phyloP scores from a whole-genome alignment of 2,329 filamentous ascomycete species.

The Fusarium neocosmosporiellum region DNA sequence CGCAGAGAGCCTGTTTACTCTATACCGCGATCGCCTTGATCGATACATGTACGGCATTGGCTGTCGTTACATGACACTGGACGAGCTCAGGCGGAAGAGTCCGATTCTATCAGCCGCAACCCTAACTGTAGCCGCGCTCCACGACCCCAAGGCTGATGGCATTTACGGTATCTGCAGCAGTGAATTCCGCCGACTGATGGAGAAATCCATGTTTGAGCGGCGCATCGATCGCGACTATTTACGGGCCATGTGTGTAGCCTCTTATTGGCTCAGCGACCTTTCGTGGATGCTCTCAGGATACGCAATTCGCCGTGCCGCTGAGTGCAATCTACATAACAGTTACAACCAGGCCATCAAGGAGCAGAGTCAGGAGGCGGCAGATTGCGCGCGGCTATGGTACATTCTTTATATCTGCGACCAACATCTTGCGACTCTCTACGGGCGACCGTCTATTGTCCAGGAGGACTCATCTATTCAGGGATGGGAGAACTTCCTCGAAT shows the following conservation, averaged over 20 bases:
- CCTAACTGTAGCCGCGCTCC: slow-evolving; percentile 68
- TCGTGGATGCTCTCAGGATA: slow-evolving; percentile 71
- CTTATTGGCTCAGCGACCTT: slow-evolving; percentile 72
- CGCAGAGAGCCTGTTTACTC: slow-evolving; percentile 62
- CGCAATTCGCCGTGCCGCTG: slow-evolving; percentile 61
- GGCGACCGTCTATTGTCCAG: slow-evolving; percentile 67
- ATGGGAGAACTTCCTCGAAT: slow-evolving; percentile 66
- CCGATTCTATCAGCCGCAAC: slow-evolving; percentile 67
- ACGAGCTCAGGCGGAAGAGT: slow-evolving; percentile 65
- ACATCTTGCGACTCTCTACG: slow-evolving; percentile 71
- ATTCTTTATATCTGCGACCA: slow-evolving; percentile 70
- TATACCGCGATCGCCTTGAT: slow-evolving; percentile 63
- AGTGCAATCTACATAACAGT: slow-evolving; percentile 58
- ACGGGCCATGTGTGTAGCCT: slow-evolving; percentile 69
- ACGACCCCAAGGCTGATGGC: slow-evolving; percentile 64
- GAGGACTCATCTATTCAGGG: slow-evolving; percentile 68
- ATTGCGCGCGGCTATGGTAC: slow-evolving; percentile 71
- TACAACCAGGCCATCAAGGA: slow-evolving; percentile 54
- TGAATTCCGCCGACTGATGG: slow-evolving; percentile 68
- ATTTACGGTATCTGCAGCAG: slow-evolving; percentile 65
- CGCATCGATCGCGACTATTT: slow-evolving; percentile 62
- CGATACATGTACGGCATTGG: slow-evolving; percentile 65
- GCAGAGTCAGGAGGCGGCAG: slow-evolving; percentile 57
- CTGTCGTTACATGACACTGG: slow-evolving; percentile 60
- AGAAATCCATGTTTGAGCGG: slow-evolving; percentile 55